Evolutionary conservation across 768 basidiomycete genomes (phyloP), one percentile per base, ranked within the genome.

Genomic region (Crepidotus variabilis): DNA sequence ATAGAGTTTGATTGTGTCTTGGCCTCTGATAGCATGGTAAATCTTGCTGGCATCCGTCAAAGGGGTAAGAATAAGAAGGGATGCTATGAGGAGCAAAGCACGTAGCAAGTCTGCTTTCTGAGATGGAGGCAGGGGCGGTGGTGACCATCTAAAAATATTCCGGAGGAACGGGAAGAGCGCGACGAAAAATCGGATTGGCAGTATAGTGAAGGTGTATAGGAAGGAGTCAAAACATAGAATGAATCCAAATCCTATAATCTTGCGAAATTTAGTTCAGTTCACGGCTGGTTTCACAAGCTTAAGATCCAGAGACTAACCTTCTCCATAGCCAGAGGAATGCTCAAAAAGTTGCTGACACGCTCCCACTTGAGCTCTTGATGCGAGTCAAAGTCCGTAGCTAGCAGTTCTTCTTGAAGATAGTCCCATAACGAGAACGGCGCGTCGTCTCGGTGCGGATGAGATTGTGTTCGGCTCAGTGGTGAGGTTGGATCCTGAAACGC

Each of bases 1-100:
- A 74, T 98, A 98, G 50, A 99, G 73, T 74, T 98, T 99, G 75
- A 99, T 96, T 2, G 94, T 97, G 63, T 99, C 97, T 71, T 98
- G 97, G 0, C 95, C 96, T 20, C 97, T 86, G 54, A 99, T 98
- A 14, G 88, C 89, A 65, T 99, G 97, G 64, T 99, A 99, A 62
- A 99, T 96, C 75, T 95, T 94, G 72, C 94, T 96, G 9, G 94
- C 90, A 67, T 99, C 96, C 6, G 95, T 94, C 39, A 94, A 78
- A 1, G 90, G 87, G 33, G 86, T 79, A 4, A 98, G 77, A 20
- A 95, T 79, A 16, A 85, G 61, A 48, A 94, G 80, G 0, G 94
- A 90, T 23, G 87, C 67, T 1, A 87, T 67, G 20, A 99, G 79
- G 2, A 99, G 77, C 8, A 92, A 72, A 22, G 84, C 82, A 48